These are phyloP conservation scores for Hyphopichia homilentoma DNA, from an alignment of 805 yeast species.

Conservation along the genomic window DNA sequence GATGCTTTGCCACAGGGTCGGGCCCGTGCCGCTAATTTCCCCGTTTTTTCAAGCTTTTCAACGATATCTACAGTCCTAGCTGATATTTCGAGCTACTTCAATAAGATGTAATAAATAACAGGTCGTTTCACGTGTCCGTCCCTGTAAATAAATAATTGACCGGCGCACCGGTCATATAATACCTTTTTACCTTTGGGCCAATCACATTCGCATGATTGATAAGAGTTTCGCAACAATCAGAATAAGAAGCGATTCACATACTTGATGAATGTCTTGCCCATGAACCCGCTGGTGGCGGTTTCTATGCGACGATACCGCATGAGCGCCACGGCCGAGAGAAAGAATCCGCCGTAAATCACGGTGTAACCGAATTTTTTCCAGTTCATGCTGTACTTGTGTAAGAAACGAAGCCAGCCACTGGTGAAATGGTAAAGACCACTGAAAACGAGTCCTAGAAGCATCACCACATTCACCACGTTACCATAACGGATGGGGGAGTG, in stretches of 20 bases:
- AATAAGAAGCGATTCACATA: constrained; percentile 24
- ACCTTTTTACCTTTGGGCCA: no score
- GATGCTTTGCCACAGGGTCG: no score
- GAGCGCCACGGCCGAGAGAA: constrained; percentile 36
- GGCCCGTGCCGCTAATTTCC: no score
- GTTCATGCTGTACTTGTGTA: constrained; percentile 32
- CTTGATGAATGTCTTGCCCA: constrained; percentile 24
- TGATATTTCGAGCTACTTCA: no score
- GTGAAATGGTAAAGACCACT: constrained; percentile 50
- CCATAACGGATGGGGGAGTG: constrained; percentile 15
- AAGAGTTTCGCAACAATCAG: no score
- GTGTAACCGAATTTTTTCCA: constrained; percentile 45
- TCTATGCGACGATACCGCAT: constrained; percentile 16
- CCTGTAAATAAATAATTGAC: no score
- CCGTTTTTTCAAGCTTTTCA: no score
- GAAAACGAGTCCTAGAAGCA: constrained; percentile 31
- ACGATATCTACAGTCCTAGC: no score
- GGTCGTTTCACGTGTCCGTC: no score
- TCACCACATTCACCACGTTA: constrained; percentile 21
- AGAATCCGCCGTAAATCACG: constrained; percentile 31
- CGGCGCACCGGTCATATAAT: no score
- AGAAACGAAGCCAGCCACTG: constrained; percentile 50
- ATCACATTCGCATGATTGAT: no score
- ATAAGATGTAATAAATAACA: no score
- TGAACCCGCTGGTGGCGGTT: constrained; percentile 22